These are phyloP conservation scores for Cutaneotrichosporon sp. DNA, from an alignment of 1,284 basidiomycete genomes.

Conservation along the genomic window DNA sequence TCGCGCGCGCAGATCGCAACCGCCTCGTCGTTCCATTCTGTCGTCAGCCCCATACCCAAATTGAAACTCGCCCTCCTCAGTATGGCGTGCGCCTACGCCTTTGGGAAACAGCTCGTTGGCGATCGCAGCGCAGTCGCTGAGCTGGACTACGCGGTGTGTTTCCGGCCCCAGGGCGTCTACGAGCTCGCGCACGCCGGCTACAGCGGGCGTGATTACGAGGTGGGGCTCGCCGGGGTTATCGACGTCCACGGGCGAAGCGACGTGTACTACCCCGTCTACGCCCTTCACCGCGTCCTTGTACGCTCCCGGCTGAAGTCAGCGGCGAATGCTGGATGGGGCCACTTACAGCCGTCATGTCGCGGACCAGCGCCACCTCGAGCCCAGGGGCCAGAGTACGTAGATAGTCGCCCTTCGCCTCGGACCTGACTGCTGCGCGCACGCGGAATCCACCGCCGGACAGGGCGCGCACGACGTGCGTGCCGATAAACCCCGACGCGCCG, in stretches of 20 bases:
- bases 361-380: conserved; percentile 50
- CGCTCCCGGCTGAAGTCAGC: conserved; percentile 52
- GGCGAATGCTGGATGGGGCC: not conserved
- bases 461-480: conserved; percentile 21
- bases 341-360: conserved; percentile 55
- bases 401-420: conserved; percentile 52
- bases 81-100: conserved; percentile 5
- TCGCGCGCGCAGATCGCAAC: conserved; percentile 3
- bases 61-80: conserved; percentile 20
- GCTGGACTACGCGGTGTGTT: conserved; percentile 7
- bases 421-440: conserved; percentile 56
- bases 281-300: conserved; percentile 65
- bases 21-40: conserved; percentile 59
- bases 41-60: not conserved
- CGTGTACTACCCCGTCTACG: conserved; percentile 56
- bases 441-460: conserved; percentile 24
- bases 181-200: not conserved
- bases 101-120: not conserved
- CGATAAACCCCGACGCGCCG: conserved; percentile 44
- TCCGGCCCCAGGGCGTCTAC: not conserved
- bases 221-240: not conserved
- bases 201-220: not conserved
- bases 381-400: conserved; percentile 48
- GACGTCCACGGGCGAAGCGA: conserved; percentile 18
- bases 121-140: not conserved